These are phyloP conservation scores for Echinosophora koreensis DNA, from an alignment of 306 rosid genomes.

Conservation along the genomic window DNA sequence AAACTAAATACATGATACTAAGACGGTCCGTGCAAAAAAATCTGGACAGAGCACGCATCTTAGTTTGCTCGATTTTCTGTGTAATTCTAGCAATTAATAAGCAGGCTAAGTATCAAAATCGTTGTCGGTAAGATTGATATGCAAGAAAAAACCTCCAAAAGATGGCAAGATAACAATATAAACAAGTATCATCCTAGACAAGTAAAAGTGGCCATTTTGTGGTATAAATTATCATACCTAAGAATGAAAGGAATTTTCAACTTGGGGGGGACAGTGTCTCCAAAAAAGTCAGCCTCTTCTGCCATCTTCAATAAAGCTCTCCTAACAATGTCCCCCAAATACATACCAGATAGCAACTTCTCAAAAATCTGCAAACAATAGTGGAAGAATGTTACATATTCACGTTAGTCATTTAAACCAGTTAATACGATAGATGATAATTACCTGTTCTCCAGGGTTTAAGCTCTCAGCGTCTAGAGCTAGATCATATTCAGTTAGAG, in stretches of 20 bases:
- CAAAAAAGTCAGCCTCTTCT: constrained; percentile 85
- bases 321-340: constrained; percentile 83
- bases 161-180: constrained; percentile 1
- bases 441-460: constrained; percentile 95
- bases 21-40: constrained; percentile 1
- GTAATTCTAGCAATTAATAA: neutral
- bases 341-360: constrained; percentile 93
- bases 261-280: constrained; percentile 81
- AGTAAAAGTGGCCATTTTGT: constrained; percentile 2
- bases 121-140: constrained; percentile 10
- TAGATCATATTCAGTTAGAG: constrained; percentile 82
- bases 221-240: constrained; percentile 54
- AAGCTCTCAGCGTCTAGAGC: constrained; percentile 84
- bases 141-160: constrained; percentile 1
- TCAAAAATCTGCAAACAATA: constrained; percentile 76
- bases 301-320: constrained; percentile 81
- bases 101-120: constrained; percentile 28
- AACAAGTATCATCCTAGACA: constrained; percentile 8
- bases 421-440: neutral
- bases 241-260: constrained; percentile 76
- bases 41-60: neutral
- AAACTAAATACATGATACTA: neutral
- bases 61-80: neutral
- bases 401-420: neutral
- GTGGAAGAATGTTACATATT: constrained; percentile 46